Evolutionary conservation across 371 early-diverging fungal species (phyloP).

Genomic region (Lichtheimia corymbifera): DNA sequence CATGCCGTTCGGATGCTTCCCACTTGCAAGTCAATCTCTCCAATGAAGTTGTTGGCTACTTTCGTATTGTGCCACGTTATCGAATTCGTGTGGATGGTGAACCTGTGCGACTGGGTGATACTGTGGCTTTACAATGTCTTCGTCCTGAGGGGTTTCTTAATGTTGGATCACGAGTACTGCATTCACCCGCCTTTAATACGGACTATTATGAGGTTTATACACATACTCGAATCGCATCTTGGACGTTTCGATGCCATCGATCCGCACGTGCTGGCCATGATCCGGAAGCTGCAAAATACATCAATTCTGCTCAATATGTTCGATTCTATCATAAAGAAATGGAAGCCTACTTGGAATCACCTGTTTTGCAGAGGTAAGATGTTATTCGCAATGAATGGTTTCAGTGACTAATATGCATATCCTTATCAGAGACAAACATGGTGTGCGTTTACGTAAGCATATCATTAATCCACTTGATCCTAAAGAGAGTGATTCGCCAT

Average conservation of each 20-base stretch:
- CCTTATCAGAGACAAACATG: constrained; percentile 16
- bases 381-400: no score
- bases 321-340: constrained; percentile 61
- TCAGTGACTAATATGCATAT: background rate
- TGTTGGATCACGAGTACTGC: constrained; percentile 19
- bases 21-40: constrained; percentile 48
- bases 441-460: constrained; percentile 35
- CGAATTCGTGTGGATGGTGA: constrained; percentile 60
- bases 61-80: constrained; percentile 55
- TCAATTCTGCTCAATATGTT: constrained; percentile 46
- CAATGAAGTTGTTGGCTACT: constrained; percentile 40
- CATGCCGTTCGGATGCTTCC: constrained; percentile 36
- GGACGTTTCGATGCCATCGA: constrained; percentile 37
- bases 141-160: constrained; percentile 54
- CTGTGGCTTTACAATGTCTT: constrained; percentile 54
- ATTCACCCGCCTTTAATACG: constrained; percentile 21
- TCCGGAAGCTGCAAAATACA: constrained; percentile 23
- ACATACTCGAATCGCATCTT: constrained; percentile 33
- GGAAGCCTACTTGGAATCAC: constrained; percentile 48
- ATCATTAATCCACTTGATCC: constrained; percentile 60
- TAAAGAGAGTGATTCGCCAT: constrained; percentile 50
- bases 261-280: constrained; percentile 16
- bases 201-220: constrained; percentile 35
- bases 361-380: constrained; percentile 24
- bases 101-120: constrained; percentile 52